These are phyloP conservation scores for Uromyces viciae-fabae DNA, from an alignment of 1,284 basidiomycete species.

Conservation along the genomic window DNA sequence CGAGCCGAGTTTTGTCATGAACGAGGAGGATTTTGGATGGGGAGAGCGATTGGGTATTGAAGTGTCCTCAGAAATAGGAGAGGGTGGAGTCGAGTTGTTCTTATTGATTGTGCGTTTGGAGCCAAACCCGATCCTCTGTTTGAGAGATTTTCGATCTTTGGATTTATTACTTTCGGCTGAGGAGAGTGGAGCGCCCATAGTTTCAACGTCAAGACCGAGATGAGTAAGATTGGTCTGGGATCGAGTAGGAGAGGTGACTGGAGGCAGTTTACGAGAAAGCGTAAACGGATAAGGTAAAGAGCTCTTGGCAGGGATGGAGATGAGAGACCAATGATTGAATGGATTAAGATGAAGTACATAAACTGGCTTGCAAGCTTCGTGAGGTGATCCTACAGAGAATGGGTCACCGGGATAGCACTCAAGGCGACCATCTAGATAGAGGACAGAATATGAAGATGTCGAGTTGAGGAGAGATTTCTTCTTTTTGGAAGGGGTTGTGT, in stretches of 20 bases:
- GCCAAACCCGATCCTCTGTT: constrained; percentile 12
- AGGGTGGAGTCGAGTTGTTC: neutral
- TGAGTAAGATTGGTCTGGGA: neutral
- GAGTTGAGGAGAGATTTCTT: neutral
- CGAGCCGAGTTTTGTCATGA: neutral
- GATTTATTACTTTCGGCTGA: neutral
- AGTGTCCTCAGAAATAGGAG: neutral
- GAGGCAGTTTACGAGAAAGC: neutral
- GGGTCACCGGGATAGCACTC: constrained; percentile 32
- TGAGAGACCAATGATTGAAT: neutral
- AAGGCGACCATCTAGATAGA: constrained; percentile 12
- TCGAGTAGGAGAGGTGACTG: neutral
- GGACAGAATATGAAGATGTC: constrained; percentile 23
- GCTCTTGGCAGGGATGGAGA: neutral
- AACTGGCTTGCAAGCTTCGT: constrained; percentile 22
- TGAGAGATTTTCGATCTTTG: constrained; percentile 21
- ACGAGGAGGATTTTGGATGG: neutral
- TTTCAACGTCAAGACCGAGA: constrained; percentile 35
- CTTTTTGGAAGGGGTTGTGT: neutral
- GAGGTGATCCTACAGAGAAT: constrained; percentile 20
- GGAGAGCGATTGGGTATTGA: neutral
- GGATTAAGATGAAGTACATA: constrained; percentile 15
- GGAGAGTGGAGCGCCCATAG: constrained; percentile 1
- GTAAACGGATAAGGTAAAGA: neutral
- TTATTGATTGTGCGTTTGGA: neutral